These are phyloP conservation scores for Cinnamomum chago DNA, from an alignment of 164 flowering plant species.

Conservation along the genomic window DNA sequence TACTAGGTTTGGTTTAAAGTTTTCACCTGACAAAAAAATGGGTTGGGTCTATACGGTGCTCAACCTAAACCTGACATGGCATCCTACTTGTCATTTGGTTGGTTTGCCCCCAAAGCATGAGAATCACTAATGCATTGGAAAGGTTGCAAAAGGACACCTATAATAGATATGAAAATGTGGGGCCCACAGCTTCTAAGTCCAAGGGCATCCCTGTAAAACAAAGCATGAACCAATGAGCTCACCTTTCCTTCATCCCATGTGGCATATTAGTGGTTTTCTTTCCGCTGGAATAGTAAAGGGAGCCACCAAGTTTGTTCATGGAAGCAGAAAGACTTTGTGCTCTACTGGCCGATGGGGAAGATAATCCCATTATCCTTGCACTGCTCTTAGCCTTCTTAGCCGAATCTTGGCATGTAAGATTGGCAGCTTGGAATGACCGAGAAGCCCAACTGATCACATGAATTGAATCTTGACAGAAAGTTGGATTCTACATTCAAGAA, in stretches of 20 bases:
- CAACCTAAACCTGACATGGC: neutral
- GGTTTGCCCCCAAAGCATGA: neutral
- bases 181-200: too few species aligned
- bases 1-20: too few species aligned
- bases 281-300: neutral
- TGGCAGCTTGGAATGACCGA: constrained; percentile 34
- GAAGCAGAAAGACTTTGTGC: constrained; percentile 19
- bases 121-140: neutral
- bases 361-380: constrained; percentile 4
- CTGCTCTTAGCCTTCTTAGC: constrained; percentile 28
- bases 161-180: too few species aligned
- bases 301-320: constrained; percentile 22
- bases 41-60: too few species aligned
- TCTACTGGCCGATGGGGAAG: constrained; percentile 20
- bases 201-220: too few species aligned
- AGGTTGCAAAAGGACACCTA: too few species aligned
- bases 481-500: constrained; percentile 38
- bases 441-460: constrained; percentile 47
- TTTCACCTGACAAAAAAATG: too few species aligned
- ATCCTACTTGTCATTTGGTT: neutral
- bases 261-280: constrained; percentile 1
- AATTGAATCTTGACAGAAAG: constrained; percentile 57
- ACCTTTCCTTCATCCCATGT: constrained; percentile 14
- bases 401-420: constrained; percentile 19
- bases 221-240: neutral